Evolutionary conservation across 2,329 filamentous ascomycete genomes (phyloP).

Genomic region (Talaromyces sp.): DNA sequence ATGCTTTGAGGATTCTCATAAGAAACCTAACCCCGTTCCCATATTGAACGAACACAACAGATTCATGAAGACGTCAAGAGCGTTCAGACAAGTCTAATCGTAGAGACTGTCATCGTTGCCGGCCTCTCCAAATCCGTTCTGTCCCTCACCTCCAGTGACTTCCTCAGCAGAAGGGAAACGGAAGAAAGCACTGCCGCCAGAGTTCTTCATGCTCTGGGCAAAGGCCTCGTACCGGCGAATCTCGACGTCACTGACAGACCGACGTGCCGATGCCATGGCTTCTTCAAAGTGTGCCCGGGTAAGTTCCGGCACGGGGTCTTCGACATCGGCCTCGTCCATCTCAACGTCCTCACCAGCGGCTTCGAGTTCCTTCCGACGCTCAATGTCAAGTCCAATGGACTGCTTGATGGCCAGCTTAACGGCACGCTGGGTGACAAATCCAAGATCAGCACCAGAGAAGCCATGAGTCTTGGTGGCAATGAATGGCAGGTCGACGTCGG

Average conservation of each 20-base stretch:
- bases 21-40: background rate
- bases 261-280: slow-evolving; percentile 90
- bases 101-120: slow-evolving; percentile 97
- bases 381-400: slow-evolving; percentile 82
- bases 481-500: slow-evolving; percentile 81
- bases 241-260: slow-evolving; percentile 93
- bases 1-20: background rate
- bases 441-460: slow-evolving; percentile 98
- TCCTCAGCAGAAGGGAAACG: slow-evolving; percentile 72
- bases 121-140: slow-evolving; percentile 68
- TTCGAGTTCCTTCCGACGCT: slow-evolving; percentile 83
- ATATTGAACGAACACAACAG: background rate
- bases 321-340: slow-evolving; percentile 67
- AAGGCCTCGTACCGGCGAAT: slow-evolving; percentile 98
- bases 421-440: slow-evolving; percentile 96
- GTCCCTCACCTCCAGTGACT: slow-evolving; percentile 46
- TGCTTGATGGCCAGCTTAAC: slow-evolving; percentile 99
- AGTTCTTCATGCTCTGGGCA: slow-evolving; percentile 98
- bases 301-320: slow-evolving; percentile 92
- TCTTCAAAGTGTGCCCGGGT: slow-evolving; percentile 98
- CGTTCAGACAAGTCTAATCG: slow-evolving; percentile 57
- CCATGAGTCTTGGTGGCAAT: slow-evolving; percentile 97
- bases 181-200: slow-evolving; percentile 93
- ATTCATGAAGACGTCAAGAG: background rate
- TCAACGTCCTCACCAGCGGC: slow-evolving; percentile 69